Base-by-base conservation (phyloP, 83 land plant species). In the Thuja plicata region DNA sequence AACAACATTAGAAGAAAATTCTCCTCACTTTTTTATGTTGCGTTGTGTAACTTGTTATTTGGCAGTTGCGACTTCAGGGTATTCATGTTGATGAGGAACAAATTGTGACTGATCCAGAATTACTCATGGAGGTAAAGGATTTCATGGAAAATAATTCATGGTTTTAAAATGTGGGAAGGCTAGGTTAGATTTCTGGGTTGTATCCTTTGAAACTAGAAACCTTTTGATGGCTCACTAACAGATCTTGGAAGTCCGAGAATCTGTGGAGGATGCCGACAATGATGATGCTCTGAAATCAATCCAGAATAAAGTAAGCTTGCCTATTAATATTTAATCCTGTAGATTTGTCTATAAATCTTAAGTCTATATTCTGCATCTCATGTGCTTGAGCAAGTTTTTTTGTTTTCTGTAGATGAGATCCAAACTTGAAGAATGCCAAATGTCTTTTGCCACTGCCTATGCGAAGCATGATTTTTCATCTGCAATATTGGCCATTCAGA, bases 241-340 rank as follows among this genome's bases (percentile, higher is more conserved):
- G 96, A 93, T 93, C 32, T 87, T 95, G 95, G 96, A 95, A 77
- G 89, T 93, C 24, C 90, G 95, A 90, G 95, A 95, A 93, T 89
- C 94, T 88, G 95, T 95, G 30, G 96, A 95, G 52, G 96, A 95
- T 55, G 92, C 96, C 32, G 71, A 62, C 35, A 88, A 84, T 57
- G 87, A 91, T 71, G 87, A 89, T 32, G 55, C 87, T 21, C 86
- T 95, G 48, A 88, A 91, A 50, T 55, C 89, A 41, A 92, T 94
- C 0, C 89, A 91, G 45, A 89, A 88, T 78, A 88, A 92, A 93
- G 96, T 94, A 89, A 46, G 87, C 13, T 87, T 37, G 8, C 10
- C 86, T 46, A 88, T 55, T 66, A 41, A 43, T 52, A 70, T 88
- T 43, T 17, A 88, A 48, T 45, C 38, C 38, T 40, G 50, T 88